Evolutionary conservation across 2,329 filamentous ascomycete genomes (phyloP), one percentile per base, ranked within the genome.

Genomic region (Epichloe festucae): DNA sequence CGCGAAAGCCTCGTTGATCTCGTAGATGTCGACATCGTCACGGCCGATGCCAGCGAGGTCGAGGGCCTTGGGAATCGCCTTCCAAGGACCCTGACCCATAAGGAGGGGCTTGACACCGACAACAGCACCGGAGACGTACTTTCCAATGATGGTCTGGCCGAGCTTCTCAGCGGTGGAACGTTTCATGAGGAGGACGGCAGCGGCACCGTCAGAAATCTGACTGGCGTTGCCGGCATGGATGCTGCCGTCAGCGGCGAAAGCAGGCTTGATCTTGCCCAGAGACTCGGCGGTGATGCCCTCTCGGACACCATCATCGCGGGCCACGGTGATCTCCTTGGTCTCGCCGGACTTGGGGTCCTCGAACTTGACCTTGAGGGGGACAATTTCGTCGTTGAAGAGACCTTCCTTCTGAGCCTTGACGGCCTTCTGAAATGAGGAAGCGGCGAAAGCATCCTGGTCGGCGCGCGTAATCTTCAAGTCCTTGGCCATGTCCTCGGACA

Each of bases 1-100:
- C 35, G 93, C 93, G 68, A 98, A 98, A 1, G 93, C 93, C 79
- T 98, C 93, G 75, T 98, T 98, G 78, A 98, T 96, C 79, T 98
- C 93, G 64, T 81, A 97, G 64, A 97, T 91, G 67, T 97, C 93
- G 34, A 98, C 89, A 59, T 97, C 91, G 52, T 95, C 85, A 70
- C 84, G 88, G 65, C 75, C 76, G 61, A 98, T 82, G 54, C 90
- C 89, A 0, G 90, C 87, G 68, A 93, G 90, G 66, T 87, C 79
- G 52, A 96, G 83, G 4, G 88, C 90, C 66, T 90, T 86, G 57
- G 93, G 93, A 63, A 98, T 97, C 52, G 93, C 90, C 70, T 90
- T 90, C 81, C 89, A 95, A 48, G 93, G 93, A 1, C 93, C 93
- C 59, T 95, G 77, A 56, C 93, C 93, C 93, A 98, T 97, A 59